These are phyloP conservation scores for Globisporangium perplexum DNA, from an alignment of 352 stramenopile species.

Conservation along the genomic window DNA sequence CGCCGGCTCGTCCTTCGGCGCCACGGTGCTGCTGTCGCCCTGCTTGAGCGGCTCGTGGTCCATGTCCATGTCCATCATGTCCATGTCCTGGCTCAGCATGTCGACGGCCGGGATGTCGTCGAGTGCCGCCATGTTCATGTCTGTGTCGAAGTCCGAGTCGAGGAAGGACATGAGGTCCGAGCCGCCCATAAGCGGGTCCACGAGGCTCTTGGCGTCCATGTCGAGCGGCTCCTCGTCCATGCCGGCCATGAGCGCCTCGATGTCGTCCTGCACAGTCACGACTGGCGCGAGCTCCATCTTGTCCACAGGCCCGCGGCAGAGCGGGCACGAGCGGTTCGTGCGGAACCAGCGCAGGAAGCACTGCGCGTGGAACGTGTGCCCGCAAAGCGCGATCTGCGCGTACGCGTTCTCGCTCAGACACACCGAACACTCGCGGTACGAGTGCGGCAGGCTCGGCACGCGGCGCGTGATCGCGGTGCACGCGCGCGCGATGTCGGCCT, in stretches of 20 bases:
- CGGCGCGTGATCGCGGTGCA: constrained; percentile 54
- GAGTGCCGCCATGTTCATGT: constrained; percentile 64
- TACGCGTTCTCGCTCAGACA: constrained; percentile 69
- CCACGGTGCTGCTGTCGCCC: constrained; percentile 14
- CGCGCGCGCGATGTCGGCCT: constrained; percentile 56
- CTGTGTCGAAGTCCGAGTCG: constrained; percentile 44
- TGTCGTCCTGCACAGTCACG: constrained; percentile 46
- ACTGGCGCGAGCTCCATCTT: constrained; percentile 47
- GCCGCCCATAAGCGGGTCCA: constrained; percentile 31
- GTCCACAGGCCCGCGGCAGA: constrained; percentile 62
- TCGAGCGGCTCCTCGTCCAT: constrained; percentile 47
- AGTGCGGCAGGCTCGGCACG: constrained; percentile 34
- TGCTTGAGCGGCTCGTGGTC: constrained; percentile 14
- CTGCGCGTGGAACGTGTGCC: constrained; percentile 73
- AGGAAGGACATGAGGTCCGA: constrained; percentile 48
- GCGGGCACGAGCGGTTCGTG: constrained; percentile 60
- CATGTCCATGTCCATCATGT: constrained; percentile 28
- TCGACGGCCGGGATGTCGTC: constrained; percentile 26
- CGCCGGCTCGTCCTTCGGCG: constrained; percentile 9
- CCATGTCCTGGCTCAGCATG: constrained; percentile 11
- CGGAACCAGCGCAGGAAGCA: constrained; percentile 82
- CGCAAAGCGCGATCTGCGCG: constrained; percentile 58
- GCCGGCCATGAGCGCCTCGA: constrained; percentile 76
- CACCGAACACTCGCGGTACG: constrained; percentile 63
- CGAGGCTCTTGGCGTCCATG: constrained; percentile 21